Conservation (phyloP, 805 yeast genomes). For the Kuraishia piskuri region DNA sequence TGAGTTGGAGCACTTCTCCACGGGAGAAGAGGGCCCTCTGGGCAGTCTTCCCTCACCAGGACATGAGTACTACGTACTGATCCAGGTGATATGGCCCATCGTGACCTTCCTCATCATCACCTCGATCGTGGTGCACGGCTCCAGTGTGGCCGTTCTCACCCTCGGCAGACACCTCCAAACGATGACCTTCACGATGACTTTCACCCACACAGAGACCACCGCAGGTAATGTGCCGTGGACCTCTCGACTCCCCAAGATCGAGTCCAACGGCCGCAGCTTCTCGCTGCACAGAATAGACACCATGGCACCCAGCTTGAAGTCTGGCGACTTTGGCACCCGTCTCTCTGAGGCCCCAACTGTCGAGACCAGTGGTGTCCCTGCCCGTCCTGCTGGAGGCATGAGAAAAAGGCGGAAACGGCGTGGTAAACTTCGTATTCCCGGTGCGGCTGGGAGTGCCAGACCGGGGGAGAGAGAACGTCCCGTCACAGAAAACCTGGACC, state of each 20-base stretch:
- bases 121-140: constrained; percentile 54
- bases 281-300: constrained; percentile 83
- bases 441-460: constrained; percentile 6
- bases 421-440: constrained; percentile 3
- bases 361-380: constrained; percentile 30
- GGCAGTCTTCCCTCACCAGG: constrained; percentile 16
- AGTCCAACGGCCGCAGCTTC: constrained; percentile 61
- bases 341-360: constrained; percentile 3
- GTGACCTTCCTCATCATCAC: constrained; percentile 44
- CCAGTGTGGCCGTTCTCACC: constrained; percentile 49
- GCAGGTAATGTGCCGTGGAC: constrained; percentile 64
- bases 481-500: constrained; percentile 22
- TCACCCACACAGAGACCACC: constrained; percentile 58
- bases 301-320: constrained; percentile 21
- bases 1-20: constrained; percentile 26
- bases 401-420: constrained; percentile 30
- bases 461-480: constrained; percentile 21
- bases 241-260: constrained; percentile 74
- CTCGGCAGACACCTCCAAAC: constrained; percentile 84
- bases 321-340: constrained; percentile 11
- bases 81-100: constrained; percentile 37
- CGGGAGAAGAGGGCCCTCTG: constrained; percentile 26
- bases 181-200: constrained; percentile 87
- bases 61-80: constrained; percentile 19
- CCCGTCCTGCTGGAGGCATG: constrained; percentile 71